Conservation (phyloP, 1,284 basidiomycete species). For the Pseudozyma thailandica region DNA sequence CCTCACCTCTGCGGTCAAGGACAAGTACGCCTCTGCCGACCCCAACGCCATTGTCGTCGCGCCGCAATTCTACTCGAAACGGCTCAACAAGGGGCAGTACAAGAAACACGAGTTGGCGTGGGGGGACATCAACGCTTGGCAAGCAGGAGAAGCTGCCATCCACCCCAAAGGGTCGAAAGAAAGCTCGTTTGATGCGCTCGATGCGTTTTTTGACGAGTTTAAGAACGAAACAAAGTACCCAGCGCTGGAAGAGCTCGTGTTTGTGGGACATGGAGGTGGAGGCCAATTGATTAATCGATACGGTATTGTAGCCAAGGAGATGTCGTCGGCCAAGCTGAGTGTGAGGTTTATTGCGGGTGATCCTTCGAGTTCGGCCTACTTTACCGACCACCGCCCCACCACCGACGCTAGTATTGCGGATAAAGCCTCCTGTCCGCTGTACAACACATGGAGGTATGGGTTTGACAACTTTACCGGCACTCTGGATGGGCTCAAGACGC, state of each 20-base stretch:
- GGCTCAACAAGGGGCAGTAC: slow-evolving; percentile 60
- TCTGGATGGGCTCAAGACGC: slow-evolving; percentile 37
- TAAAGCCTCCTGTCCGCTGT: slow-evolving; percentile 46
- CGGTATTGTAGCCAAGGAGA: slow-evolving; percentile 55
- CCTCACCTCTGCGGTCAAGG: slow-evolving; percentile 44
- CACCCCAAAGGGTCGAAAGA: slow-evolving; percentile 51
- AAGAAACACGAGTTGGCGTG: slow-evolving; percentile 54
- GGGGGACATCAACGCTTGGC: slow-evolving; percentile 64
- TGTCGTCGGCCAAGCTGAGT: slow-evolving; percentile 17
- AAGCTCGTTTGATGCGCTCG: slow-evolving; percentile 62
- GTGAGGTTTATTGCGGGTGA: slow-evolving; percentile 64
- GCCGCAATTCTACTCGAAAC: slow-evolving; percentile 58
- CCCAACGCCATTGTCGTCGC: slow-evolving; percentile 57
- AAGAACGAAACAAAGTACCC: slow-evolving; percentile 51
- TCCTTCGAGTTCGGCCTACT: slow-evolving; percentile 59
- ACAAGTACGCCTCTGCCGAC: slow-evolving; percentile 29
- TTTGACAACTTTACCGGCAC: slow-evolving; percentile 61
- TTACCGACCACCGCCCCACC: slow-evolving; percentile 59
- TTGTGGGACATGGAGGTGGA: slow-evolving; percentile 67
- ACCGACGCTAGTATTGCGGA: slow-evolving; percentile 44
- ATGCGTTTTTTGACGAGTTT: slow-evolving; percentile 58
- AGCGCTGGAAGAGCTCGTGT: slow-evolving; percentile 54
- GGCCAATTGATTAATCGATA: slow-evolving; percentile 65
- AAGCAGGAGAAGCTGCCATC: slow-evolving; percentile 59
- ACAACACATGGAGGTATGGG: slow-evolving; percentile 66